These are phyloP conservation scores for Vaccinium corymbosum DNA, from an alignment of 148 eudicot genomes.

Conservation along the genomic window DNA sequence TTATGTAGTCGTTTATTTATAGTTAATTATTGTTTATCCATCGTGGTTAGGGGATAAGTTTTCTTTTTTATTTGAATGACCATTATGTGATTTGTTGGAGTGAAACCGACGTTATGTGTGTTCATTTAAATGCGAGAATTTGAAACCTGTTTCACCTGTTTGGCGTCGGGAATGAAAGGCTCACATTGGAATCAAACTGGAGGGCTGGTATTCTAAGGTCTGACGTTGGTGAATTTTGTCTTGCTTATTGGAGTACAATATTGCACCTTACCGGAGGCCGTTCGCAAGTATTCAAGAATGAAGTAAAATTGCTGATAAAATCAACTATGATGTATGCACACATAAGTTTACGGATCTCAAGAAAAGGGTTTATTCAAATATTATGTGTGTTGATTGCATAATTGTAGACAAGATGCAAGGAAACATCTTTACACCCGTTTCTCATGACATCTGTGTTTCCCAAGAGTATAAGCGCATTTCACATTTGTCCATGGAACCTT, in stretches of 20 bases:
- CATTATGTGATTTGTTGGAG: neutral
- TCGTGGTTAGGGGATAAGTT: too few species aligned
- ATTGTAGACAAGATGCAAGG: neutral
- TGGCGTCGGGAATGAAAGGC: neutral
- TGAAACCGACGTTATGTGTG: neutral
- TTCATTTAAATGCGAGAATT: neutral
- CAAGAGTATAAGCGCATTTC: neutral
- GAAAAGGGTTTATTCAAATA: neutral
- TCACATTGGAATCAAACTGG: neutral
- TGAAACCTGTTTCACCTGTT: neutral
- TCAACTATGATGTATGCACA: neutral
- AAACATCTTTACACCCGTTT: neutral
- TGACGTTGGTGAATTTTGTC: too few species aligned
- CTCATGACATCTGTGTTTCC: neutral
- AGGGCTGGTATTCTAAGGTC: neutral
- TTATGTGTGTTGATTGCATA: neutral
- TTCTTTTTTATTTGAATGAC: too few species aligned
- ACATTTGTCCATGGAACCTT: neutral
- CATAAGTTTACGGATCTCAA: neutral
- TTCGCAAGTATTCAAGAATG: neutral
- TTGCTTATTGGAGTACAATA: neutral
- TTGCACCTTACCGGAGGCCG: neutral
- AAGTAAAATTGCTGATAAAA: neutral
- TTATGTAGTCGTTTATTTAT: neutral
- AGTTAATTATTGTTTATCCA: too few species aligned